A percentile compares a stretch with the other conserved stretches of the same genome.
These are phyloP conservation scores for Heritiera fomes DNA, from an alignment of 345 rosid genomes.

Conservation along the genomic window DNA sequence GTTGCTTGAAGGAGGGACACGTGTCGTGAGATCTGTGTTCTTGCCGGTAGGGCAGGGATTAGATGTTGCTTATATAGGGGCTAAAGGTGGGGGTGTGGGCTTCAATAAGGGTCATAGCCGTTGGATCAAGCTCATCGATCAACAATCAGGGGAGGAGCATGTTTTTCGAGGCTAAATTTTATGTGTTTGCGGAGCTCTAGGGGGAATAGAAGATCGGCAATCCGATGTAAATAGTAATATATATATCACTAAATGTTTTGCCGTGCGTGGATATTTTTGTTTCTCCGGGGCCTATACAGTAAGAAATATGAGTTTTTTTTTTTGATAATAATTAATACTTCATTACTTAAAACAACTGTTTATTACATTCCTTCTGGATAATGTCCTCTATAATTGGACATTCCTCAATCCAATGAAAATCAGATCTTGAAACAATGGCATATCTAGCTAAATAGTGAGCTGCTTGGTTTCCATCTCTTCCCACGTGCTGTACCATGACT, in stretches of 20 bases:
- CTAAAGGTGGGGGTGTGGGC: constrained; percentile 28
- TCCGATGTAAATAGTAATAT: background rate
- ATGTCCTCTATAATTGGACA: too few species aligned
- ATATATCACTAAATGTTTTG: background rate
- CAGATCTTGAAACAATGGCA: too few species aligned
- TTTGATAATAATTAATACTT: too few species aligned
- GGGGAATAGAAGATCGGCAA: background rate
- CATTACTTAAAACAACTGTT: too few species aligned
- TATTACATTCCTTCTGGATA: too few species aligned
- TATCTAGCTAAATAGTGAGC: too few species aligned
- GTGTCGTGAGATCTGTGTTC: constrained; percentile 64
- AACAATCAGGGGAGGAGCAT: constrained; percentile 74
- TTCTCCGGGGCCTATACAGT: too few species aligned
- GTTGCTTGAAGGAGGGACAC: constrained; percentile 49
- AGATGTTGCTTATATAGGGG: constrained; percentile 70
- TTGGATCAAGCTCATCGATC: constrained; percentile 78
- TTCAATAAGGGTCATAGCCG: constrained; percentile 45
- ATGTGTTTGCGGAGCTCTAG: background rate
- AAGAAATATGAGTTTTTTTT: too few species aligned
- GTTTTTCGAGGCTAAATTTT: constrained; percentile 43
- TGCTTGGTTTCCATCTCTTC: too few species aligned
- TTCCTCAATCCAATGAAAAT: too few species aligned
- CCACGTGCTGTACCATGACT: too few species aligned
- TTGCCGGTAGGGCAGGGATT: constrained; percentile 80
- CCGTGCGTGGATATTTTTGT: too few species aligned